phyloP scores from a whole-genome alignment of 1,284 basidiomycete genomes.

The Melampsora larici-populina region DNA sequence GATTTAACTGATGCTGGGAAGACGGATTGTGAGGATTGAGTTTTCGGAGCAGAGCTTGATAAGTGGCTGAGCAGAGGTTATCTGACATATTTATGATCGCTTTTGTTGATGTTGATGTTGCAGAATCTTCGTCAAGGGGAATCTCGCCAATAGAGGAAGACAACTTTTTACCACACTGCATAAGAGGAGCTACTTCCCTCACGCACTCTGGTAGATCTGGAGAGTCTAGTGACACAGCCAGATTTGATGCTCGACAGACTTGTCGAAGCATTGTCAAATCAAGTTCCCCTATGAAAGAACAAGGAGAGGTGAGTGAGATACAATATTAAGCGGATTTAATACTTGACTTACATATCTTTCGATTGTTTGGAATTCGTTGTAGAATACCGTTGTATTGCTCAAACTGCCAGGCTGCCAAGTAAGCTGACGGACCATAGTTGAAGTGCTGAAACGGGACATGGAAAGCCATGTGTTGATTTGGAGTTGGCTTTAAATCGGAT shows the following conservation, averaged over 20 bases:
- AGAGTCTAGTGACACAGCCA: neutral
- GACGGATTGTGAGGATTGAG: too few relatives aligned
- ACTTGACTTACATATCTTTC: neutral
- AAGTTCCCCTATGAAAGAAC: neutral
- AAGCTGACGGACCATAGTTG: constrained; percentile 3
- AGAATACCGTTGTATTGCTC: constrained; percentile 32
- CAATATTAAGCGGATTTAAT: neutral
- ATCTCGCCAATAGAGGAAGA: too few relatives aligned
- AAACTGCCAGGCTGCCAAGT: constrained; percentile 29
- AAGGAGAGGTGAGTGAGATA: too few relatives aligned
- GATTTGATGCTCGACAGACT: neutral
- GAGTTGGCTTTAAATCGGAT: constrained; percentile 16
- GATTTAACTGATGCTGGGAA: too few relatives aligned
- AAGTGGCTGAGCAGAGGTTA: too few relatives aligned
- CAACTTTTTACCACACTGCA: too few relatives aligned
- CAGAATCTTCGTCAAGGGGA: too few relatives aligned
- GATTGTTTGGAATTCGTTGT: constrained; percentile 17
- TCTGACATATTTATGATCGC: too few relatives aligned
- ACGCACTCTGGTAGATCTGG: too few relatives aligned
- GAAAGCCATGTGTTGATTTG: constrained; percentile 37
- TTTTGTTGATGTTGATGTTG: too few relatives aligned
- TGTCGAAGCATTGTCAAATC: neutral
- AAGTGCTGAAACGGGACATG: neutral
- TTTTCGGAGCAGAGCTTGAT: too few relatives aligned
- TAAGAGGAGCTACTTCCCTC: too few relatives aligned